phyloP scores from a whole-genome alignment of 768 basidiomycete species.

The Russula sp. region DNA sequence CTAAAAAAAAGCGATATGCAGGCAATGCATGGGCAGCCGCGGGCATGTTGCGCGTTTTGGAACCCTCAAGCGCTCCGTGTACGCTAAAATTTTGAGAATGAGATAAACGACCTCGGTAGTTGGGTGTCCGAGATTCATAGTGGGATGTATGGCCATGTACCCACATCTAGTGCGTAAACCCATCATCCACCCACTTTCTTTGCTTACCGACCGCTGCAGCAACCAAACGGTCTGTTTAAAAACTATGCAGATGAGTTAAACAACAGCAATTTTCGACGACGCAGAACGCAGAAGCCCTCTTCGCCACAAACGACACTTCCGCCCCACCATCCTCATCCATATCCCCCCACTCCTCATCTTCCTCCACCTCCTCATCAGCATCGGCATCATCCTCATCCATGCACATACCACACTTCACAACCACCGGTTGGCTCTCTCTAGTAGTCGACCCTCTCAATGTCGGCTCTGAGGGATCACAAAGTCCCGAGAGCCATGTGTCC shows the following conservation, averaged over 20 bases:
- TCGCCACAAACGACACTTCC: constrained; percentile 16
- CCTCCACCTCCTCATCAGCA: too few species aligned
- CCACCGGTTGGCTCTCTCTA: too few species aligned
- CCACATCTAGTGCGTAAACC: constrained; percentile 46
- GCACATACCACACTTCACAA: too few species aligned
- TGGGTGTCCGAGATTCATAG: constrained; percentile 76
- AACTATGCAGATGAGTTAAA: too few species aligned
- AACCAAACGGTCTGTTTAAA: too few species aligned
- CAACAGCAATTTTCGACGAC: constrained; percentile 67
- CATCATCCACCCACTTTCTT: constrained; percentile 32
- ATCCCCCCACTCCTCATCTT: too few species aligned
- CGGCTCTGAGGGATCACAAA: too few species aligned
- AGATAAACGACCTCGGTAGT: constrained; percentile 56
- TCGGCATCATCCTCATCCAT: too few species aligned
- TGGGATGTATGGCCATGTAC: constrained; percentile 75
- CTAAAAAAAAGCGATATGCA: constrained; percentile 32
- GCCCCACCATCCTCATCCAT: constrained; percentile 5
- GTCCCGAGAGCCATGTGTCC: too few species aligned
- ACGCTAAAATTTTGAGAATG: constrained; percentile 45
- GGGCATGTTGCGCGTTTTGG: constrained; percentile 81
- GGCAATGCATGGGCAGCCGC: constrained; percentile 86
- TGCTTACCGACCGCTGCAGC: constrained; percentile 69
- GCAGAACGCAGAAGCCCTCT: constrained; percentile 47
- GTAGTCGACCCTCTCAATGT: too few species aligned
- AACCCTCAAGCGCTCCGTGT: constrained; percentile 61